Evolutionary conservation across 2,329 filamentous ascomycete species (phyloP).

Genomic region (Arthrinium phaeospermum): DNA sequence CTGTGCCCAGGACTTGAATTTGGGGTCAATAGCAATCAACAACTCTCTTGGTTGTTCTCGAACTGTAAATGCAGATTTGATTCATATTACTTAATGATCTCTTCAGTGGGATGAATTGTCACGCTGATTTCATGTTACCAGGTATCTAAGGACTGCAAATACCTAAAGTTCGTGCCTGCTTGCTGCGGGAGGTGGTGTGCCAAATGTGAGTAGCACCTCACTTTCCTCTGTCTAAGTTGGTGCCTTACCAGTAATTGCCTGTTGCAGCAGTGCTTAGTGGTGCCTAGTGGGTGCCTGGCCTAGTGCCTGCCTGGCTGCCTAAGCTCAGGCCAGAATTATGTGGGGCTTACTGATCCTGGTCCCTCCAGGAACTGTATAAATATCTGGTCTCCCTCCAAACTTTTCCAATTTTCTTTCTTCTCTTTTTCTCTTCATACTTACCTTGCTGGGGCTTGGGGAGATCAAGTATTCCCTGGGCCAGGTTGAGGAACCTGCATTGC

Average conservation of each 20-base stretch:
- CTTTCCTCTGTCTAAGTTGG: too few species aligned
- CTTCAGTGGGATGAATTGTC: neutral
- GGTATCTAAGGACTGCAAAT: too few species aligned
- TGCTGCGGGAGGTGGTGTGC: too few species aligned
- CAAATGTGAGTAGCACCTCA: too few species aligned
- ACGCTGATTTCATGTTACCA: neutral
- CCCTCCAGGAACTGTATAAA: neutral
- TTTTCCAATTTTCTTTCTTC: slow-evolving; percentile 29
- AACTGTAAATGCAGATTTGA: neutral
- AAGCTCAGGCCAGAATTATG: neutral
- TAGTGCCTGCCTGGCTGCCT: neutral
- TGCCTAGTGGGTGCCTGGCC: neutral
- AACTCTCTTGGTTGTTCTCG: neutral
- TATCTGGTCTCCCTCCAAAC: slow-evolving; percentile 2
- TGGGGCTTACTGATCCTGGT: neutral
- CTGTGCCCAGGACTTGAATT: neutral
- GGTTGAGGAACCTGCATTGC: slow-evolving; percentile 53
- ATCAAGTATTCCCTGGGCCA: slow-evolving; percentile 48
- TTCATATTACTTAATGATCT: neutral
- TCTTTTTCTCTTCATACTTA: slow-evolving; percentile 36
- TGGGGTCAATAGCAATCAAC: neutral
- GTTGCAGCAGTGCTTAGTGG: neutral
- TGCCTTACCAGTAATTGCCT: neutral
- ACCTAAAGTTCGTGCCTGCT: too few species aligned
- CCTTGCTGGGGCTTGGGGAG: slow-evolving; percentile 48